These are phyloP conservation scores for Juglanconis juglandina DNA, from an alignment of 2,329 filamentous ascomycete genomes.

Conservation along the genomic window DNA sequence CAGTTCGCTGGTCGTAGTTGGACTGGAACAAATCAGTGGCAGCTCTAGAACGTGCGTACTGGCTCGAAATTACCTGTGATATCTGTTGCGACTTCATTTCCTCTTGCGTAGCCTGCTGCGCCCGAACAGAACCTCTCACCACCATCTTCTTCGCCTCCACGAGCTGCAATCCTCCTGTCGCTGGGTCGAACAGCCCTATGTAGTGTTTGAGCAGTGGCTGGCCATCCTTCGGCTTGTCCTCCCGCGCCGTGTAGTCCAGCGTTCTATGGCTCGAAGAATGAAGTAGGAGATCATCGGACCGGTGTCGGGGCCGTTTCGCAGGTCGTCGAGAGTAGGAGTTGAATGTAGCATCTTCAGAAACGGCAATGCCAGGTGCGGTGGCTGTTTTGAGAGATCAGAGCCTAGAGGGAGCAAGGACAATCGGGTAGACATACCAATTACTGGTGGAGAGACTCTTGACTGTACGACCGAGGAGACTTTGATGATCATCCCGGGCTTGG, in stretches of 20 bases:
- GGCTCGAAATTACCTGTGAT: slow-evolving; percentile 32
- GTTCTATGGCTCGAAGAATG: slow-evolving; percentile 56
- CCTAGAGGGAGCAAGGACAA: not conserved
- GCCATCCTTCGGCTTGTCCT: slow-evolving; percentile 41
- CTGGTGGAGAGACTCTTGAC: slow-evolving; percentile 24
- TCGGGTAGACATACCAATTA: slow-evolving; percentile 28
- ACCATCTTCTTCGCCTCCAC: slow-evolving; percentile 64
- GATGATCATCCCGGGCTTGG: slow-evolving; percentile 30
- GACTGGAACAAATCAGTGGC: slow-evolving; percentile 38
- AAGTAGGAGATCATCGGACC: slow-evolving; percentile 49
- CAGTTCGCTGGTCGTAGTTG: slow-evolving; percentile 60
- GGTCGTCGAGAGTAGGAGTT: slow-evolving; percentile 45
- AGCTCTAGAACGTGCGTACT: not conserved
- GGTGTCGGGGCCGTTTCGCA: slow-evolving; percentile 26
- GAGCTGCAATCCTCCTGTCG: slow-evolving; percentile 56
- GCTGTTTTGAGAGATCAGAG: slow-evolving; percentile 27
- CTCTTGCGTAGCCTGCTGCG: slow-evolving; percentile 49
- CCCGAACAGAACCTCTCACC: slow-evolving; percentile 54
- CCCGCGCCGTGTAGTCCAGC: slow-evolving; percentile 58
- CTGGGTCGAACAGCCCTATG: slow-evolving; percentile 61
- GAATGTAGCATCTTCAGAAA: slow-evolving; percentile 40
- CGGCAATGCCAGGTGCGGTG: slow-evolving; percentile 38
- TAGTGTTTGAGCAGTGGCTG: slow-evolving; percentile 57
- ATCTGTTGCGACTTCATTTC: slow-evolving; percentile 36
- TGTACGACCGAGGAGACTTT: slow-evolving; percentile 26